Percentiles rank a stretch among this genome's conserved stretches.
Evolutionary conservation across 257 asterid genomes (phyloP).

Genomic region (Ehretia macrophylla): DNA sequence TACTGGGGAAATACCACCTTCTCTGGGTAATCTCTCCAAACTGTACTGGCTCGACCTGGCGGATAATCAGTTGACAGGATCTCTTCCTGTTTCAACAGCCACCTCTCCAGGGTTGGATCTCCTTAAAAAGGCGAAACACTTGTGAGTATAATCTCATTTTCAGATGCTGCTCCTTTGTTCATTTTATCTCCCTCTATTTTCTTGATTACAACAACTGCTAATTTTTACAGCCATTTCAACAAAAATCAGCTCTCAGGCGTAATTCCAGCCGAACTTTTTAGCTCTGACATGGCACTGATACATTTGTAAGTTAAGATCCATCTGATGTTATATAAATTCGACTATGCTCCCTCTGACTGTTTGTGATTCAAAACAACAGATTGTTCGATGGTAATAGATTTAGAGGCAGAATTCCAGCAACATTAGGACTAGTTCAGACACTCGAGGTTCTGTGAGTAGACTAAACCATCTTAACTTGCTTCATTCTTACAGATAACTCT

Average conservation of each 20-base stretch:
- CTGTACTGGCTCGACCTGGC: constrained; percentile 94
- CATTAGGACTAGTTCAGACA: constrained; percentile 66
- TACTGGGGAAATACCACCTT: constrained; percentile 79
- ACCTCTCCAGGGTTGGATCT: constrained; percentile 74
- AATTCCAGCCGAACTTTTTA: constrained; percentile 62
- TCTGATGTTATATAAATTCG: not conserved
- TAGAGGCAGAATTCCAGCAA: constrained; percentile 67
- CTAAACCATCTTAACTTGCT: constrained; percentile 12
- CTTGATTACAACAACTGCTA: constrained; percentile 14
- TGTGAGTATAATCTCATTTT: constrained; percentile 43
- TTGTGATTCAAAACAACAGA: constrained; percentile 29
- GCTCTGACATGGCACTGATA: constrained; percentile 66
- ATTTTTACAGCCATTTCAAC: constrained; percentile 85
- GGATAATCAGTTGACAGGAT: constrained; percentile 75
- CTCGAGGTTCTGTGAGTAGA: constrained; percentile 93
- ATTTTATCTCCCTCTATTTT: not conserved
- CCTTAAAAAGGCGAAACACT: constrained; percentile 86
- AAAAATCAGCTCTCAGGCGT: constrained; percentile 77
- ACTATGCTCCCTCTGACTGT: constrained; percentile 1
- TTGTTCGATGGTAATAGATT: constrained; percentile 71
- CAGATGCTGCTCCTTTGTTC: not conserved
- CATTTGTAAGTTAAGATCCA: constrained; percentile 62
- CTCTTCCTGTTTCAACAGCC: constrained; percentile 65
- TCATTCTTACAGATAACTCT: constrained; percentile 1
- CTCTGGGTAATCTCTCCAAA: constrained; percentile 77